Conservation (phyloP, 441 rosid species). For the Euphorbia schlechtendalii region DNA sequence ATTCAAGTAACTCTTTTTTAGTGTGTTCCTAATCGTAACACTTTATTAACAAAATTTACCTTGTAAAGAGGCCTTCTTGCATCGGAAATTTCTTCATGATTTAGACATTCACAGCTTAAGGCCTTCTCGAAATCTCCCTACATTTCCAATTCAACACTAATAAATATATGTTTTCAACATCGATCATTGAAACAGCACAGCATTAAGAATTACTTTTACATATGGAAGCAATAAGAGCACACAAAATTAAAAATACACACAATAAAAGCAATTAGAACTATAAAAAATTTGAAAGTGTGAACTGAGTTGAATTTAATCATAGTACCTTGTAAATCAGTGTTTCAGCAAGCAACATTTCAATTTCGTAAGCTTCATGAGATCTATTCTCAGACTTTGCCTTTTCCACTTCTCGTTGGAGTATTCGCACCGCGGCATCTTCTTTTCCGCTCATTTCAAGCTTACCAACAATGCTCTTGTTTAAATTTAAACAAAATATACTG, state of each 20-base stretch:
- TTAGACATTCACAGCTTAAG: constrained; percentile 35
- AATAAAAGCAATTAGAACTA: too few relatives aligned
- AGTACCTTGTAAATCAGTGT: constrained; percentile 66
- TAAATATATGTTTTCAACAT: too few relatives aligned
- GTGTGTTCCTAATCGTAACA: too few relatives aligned
- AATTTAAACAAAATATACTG: too few relatives aligned
- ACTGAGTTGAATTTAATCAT: constrained; percentile 9
- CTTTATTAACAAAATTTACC: constrained; percentile 22
- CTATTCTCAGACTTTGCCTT: constrained; percentile 22
- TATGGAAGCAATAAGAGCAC: too few relatives aligned
- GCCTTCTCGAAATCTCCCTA: constrained; percentile 49
- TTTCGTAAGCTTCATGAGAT: constrained; percentile 54
- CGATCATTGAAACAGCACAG: too few relatives aligned
- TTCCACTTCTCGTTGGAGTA: constrained; percentile 26
- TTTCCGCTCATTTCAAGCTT: constrained; percentile 62
- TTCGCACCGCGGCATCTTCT: constrained; percentile 41
- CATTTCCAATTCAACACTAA: too few relatives aligned
- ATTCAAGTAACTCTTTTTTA: too few relatives aligned
- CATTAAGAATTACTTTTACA: too few relatives aligned
- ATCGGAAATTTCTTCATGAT: constrained; percentile 36
- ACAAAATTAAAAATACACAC: too few relatives aligned
- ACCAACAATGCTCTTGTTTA: constrained; percentile 27
- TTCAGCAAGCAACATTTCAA: constrained; percentile 61
- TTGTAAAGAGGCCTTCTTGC: constrained; percentile 49
- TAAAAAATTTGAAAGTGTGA: too few relatives aligned